Evolutionary conservation across 2,329 filamentous ascomycete species (phyloP), one percentile per base, ranked within the genome.

Genomic region (Pseudomassariella vexata): DNA sequence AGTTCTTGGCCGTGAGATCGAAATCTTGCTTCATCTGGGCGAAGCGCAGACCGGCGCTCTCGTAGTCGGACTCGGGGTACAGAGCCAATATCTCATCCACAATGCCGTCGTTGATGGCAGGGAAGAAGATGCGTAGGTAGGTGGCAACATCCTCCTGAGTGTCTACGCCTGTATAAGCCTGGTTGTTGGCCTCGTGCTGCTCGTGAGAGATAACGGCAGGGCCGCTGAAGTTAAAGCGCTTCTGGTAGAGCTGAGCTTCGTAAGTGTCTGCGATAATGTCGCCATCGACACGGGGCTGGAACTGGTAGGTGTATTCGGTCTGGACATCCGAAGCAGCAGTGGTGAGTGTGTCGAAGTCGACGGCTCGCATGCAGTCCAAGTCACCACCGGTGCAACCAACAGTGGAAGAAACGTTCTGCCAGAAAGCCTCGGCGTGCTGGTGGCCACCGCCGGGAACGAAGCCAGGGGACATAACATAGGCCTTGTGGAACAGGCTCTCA

Each of bases 241-340:
- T 46, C 40, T 56, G 51, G 42, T 59, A 59, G 21, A 59, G 42
- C 34, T 54, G 48, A 3, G 55, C 48, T 40, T 59, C 55, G 32
- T 60, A 55, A 6, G 50, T 58, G 33, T 59, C 53, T 7, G 52
- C 48, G 26, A 59, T 36, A 28, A 59, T 47, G 37, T 57, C 47
- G 9, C 55, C 56, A 21, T 59, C 56, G 14, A 57, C 53, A 9
- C 55, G 52, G 12, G 56, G 56, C 39, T 59, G 55, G 29, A 57
- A 46, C 37, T 56, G 48, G 40, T 57, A 59, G 26, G 36, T 46
- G 27, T 56, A 56, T 5, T 43, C 32, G 10, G 37, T 35, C 6
- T 42, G 42, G 8, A 53, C 30, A 14, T 46, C 39, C 21, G 30
- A 47, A 10, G 53, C 47, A n/a, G 48, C 48, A 11, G 39, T 43